Base-by-base conservation (phyloP, 306 rosid genomes). In the Echinosophora koreensis region DNA sequence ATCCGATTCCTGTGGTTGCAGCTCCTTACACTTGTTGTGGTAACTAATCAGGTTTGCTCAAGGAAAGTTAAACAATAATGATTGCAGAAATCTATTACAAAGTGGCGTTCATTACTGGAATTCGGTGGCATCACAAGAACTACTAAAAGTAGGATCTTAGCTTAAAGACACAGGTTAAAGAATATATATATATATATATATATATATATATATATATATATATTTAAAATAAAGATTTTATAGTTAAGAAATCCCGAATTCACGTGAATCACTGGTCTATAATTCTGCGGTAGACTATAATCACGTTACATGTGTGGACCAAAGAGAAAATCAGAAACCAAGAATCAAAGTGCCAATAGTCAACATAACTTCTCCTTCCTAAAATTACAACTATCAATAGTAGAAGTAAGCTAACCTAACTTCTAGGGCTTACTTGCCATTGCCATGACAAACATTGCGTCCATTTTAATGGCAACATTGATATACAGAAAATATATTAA, bases 41-140 rank as follows among this genome's bases (percentile, higher is more conserved):
- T 60, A 28, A 59, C 27, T 8, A 42, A 42, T 18, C 37, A 66
- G 55, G 54, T 56, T 73, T 17, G 6, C 34, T 9, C 5, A 6
- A 72, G 30, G 66, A 72, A 38, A 14, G 77, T 56, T 66, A 18
- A 72, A 22, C 5, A 71, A 18, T 8, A 47, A 57, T 57, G 55
- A 8, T n/a, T 11, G 37, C 3, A 55, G 27, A 30, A 73, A 59
- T 59, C 35, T 15, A 9, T 4, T 4, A 8, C 1, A 16, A 15
- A 37, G 8, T 17, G 16, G 9, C 22, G 12, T 32, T 4, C 7
- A 55, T 44, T 44, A 46, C 22, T 27, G 54, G 57, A 49, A 59
- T 44, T 17, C 13, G 37, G 8, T 52, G 49, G 47, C 44, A 62
- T 73, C 44, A 46, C 46, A 52, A 66, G 77, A 27, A 71, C 59